Evolutionary conservation across 768 basidiomycete genomes (phyloP), one percentile per base, ranked within the genome.

Genomic region (Mycena leptocephala): DNA sequence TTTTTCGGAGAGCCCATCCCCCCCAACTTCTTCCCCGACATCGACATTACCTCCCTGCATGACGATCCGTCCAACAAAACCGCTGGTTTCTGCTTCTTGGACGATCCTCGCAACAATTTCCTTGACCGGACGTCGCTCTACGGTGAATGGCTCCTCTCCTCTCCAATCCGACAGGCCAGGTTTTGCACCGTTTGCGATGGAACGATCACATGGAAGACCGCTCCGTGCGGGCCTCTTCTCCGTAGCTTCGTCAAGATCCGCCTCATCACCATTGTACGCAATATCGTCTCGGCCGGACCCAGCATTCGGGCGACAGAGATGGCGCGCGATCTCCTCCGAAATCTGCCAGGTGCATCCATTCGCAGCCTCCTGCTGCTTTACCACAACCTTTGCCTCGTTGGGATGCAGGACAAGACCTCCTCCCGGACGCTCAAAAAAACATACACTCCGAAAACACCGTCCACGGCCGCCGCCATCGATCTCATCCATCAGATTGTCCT

Each of bases 1-100:
- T 71, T 71, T n/a, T 46, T 53, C 51, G 70, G 43, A 16, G 26
- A 62, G n/a, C 39, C 58, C 5, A 61, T 62, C 14, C 70, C 59
- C 5, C 13, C 13, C 6, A 30, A 32, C 43, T 71, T 61, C 43
- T 32, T 10, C 22, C 24, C 3, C 1, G 58, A 41, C 2, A 61
- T 71, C 37, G 70, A 71, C 18, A 62, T 71, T 51, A 30, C 4
- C 6, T 16, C 39, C 10, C 41, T 71, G 2, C 4, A n/a, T 8
- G 70, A 71, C 32, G 70, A 63, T 18, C 63, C 63, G 5, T 2
- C 28, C 16, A 64, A 64, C 43, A 26, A 64, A 3, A 28, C 63
- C 16, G 63, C 63, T 24, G 63, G 63, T 4, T 48, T 28, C 30
- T 43, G 26, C 14, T 3, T 46, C 24, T 2, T 64, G 6, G 63